Conservation (phyloP, 306 rosid species). For the Delonix regia region DNA sequence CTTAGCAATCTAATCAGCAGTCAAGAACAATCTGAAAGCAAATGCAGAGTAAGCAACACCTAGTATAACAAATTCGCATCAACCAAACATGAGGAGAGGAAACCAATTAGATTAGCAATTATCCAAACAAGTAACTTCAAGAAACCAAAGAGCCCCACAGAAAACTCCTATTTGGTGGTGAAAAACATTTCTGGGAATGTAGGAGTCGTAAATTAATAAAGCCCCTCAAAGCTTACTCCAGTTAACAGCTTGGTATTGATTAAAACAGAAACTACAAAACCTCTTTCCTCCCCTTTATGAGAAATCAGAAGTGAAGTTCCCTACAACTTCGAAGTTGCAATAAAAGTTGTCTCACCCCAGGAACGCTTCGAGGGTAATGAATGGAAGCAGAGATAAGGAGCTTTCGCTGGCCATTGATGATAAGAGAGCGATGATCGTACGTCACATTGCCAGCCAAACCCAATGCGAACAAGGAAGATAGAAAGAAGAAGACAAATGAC, state of each 20-base stretch:
- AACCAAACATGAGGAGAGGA: background rate
- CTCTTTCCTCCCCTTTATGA: background rate
- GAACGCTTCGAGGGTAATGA: constrained; percentile 97
- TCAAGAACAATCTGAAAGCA: background rate
- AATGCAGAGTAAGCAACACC: background rate
- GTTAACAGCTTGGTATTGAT: background rate
- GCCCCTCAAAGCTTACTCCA: constrained; percentile 7
- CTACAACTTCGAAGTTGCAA: background rate
- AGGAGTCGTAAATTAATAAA: background rate
- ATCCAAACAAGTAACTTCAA: constrained; percentile 6
- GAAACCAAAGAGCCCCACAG: background rate
- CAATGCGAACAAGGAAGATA: constrained; percentile 21
- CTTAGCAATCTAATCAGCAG: background rate
- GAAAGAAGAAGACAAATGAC: background rate
- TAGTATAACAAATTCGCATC: background rate
- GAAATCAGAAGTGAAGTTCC: background rate
- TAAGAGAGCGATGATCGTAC: constrained; percentile 81
- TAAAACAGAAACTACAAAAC: background rate
- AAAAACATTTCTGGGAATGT: background rate
- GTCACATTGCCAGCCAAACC: constrained; percentile 57
- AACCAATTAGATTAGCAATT: constrained; percentile 2
- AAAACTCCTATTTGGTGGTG: background rate
- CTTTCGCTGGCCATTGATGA: constrained; percentile 73
- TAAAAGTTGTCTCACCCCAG: constrained; percentile 52
- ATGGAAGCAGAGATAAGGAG: constrained; percentile 91